Conservation (phyloP, 495 filamentous ascomycete genomes). For the Emericellopsis terricola region DNA sequence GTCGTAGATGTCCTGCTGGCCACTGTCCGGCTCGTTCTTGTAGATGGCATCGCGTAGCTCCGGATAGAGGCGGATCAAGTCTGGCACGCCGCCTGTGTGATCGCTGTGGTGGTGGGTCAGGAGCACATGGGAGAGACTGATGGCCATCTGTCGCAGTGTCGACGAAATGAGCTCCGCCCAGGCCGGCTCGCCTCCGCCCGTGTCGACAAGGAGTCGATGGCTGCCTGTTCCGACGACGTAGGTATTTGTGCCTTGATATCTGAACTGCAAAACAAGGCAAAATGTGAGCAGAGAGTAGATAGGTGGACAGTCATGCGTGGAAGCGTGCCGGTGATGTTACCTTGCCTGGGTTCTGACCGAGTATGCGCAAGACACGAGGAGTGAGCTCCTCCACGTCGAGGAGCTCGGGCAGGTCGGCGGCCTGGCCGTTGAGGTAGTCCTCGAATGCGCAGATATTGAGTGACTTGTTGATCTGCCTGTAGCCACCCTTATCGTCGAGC, state of each 20-base stretch:
- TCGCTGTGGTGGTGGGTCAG: conserved; percentile 88
- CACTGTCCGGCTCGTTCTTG: conserved; percentile 29
- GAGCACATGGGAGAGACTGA: too few species aligned
- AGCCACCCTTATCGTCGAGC: conserved; percentile 23
- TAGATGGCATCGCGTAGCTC: conserved; percentile 31
- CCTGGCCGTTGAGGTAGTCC: conserved; percentile 21
- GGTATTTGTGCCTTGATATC: too few species aligned
- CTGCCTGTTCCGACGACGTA: too few species aligned
- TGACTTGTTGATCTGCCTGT: conserved; percentile 27
- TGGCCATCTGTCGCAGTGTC: too few species aligned
- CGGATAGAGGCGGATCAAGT: conserved; percentile 46
- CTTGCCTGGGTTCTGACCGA: conserved; percentile 12
- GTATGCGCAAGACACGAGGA: conserved; percentile 17
- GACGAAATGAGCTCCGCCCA: conserved; percentile 33
- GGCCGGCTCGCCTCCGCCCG: too few species aligned
- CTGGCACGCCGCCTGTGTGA: conserved; percentile 55
- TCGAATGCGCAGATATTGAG: conserved; percentile 26
- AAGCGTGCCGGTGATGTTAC: conserved; percentile 53
- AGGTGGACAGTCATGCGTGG: conserved; percentile 39
- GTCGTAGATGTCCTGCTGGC: conserved; percentile 40
- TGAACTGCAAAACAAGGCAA: too few species aligned
- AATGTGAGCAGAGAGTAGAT: too few species aligned
- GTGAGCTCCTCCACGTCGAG: conserved; percentile 20
- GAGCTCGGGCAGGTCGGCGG: conserved; percentile 14
- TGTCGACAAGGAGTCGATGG: too few species aligned